phyloP scores from a whole-genome alignment of 2,329 filamentous ascomycete species.

The Fusarium odoratissimum region DNA sequence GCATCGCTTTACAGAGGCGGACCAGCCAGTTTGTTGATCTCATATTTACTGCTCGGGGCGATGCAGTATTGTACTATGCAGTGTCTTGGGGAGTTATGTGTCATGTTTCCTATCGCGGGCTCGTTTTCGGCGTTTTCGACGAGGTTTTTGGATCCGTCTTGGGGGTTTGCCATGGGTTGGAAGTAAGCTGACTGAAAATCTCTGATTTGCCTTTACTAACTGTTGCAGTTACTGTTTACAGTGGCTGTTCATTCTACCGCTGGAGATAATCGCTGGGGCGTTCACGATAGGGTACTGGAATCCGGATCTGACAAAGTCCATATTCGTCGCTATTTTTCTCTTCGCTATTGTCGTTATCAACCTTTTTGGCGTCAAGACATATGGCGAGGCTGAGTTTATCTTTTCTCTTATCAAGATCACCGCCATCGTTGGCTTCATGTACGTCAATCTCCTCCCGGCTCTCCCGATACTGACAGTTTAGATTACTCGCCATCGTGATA shows the following conservation, averaged over 20 bases:
- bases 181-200: conserved; percentile 66
- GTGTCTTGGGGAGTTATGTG: conserved; percentile 89
- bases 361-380: conserved; percentile 86
- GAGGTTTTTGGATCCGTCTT: conserved; percentile 90
- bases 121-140: conserved; percentile 96
- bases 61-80: conserved; percentile 96
- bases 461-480: conserved; percentile 47
- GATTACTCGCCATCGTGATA: conserved; percentile 85
- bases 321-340: conserved; percentile 87
- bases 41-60: conserved; percentile 79
- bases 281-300: conserved; percentile 88
- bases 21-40: conserved; percentile 80
- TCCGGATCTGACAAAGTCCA: conserved; percentile 69
- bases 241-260: conserved; percentile 84
- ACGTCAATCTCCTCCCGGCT: conserved; percentile 53
- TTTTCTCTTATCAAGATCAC: conserved; percentile 88
- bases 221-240: conserved; percentile 79
- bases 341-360: conserved; percentile 82
- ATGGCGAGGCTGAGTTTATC: conserved; percentile 89
- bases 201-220: background rate
- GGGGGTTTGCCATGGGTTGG: conserved; percentile 97
- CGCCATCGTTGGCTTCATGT: conserved; percentile 90
- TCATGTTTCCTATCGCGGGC: conserved; percentile 89
- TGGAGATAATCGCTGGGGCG: conserved; percentile 88
- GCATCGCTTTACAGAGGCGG: conserved; percentile 78